phyloP scores from a whole-genome alignment of 306 rosid genomes.

The Vicia sativa region DNA sequence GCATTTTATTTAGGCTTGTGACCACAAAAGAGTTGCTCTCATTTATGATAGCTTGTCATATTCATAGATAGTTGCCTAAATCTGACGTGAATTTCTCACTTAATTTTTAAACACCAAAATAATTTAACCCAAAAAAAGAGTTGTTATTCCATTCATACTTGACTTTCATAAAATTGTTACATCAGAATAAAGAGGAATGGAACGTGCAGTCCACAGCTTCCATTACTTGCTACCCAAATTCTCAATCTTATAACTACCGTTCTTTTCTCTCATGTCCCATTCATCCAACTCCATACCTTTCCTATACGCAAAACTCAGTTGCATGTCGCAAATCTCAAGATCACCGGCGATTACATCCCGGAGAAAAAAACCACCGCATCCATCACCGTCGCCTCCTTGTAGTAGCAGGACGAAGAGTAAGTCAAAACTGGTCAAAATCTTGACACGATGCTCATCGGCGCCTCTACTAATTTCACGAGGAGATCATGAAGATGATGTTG shows the following conservation, averaged over 20 bases:
- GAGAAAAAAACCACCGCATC: slow-evolving; percentile 49
- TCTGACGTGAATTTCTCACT: too few relatives aligned
- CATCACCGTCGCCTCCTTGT: slow-evolving; percentile 48
- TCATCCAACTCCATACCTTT: background rate
- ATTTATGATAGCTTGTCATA: too few relatives aligned
- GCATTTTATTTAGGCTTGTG: too few relatives aligned
- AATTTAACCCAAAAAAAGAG: too few relatives aligned
- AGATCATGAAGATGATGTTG: background rate
- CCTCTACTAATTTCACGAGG: slow-evolving; percentile 45
- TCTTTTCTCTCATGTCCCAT: background rate
- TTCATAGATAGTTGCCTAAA: too few relatives aligned
- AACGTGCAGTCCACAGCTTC: background rate
- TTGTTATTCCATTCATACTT: background rate
- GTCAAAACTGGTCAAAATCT: slow-evolving; percentile 43
- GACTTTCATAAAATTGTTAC: background rate
- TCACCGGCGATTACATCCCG: slow-evolving; percentile 36
- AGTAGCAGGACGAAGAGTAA: slow-evolving; percentile 27
- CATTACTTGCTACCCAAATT: background rate
- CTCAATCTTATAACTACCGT: background rate
- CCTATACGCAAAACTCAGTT: background rate
- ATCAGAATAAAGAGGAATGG: background rate
- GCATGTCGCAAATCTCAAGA: slow-evolving; percentile 53
- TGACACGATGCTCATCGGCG: slow-evolving; percentile 67
- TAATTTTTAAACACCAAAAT: background rate
- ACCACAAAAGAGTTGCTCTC: too few relatives aligned